Evolutionary conservation across 148 eudicot genomes (phyloP), one percentile per base, ranked within the genome.

Genomic region (Camellia lanceoleosa): DNA sequence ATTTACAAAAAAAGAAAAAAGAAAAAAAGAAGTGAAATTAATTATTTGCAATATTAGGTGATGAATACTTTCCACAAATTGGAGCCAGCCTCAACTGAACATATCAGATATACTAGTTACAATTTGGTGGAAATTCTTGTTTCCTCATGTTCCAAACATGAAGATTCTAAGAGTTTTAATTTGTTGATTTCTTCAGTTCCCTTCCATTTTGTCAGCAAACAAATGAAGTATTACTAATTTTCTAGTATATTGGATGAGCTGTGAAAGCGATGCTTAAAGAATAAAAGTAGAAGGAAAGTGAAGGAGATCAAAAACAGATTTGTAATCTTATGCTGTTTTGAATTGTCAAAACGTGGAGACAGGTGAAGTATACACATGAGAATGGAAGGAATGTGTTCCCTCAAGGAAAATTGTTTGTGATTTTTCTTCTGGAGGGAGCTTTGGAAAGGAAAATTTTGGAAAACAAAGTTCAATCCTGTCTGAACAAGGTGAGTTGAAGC

Each of bases 351-450:
- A 13, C 30, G 16, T 20, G 58, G 77, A 30, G 14, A 38, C 65
- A 74, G 77, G 77, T 23, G 77, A 55, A 23, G 77, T 74, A 14
- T 74, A 74, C 77, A 74, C 77, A 11, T 74, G 77, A 49, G 77
- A 1, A 30, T 30, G 30, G 30, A 30, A 30, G 1, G 30, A 30
- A 30, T 30, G 30, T 30, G 30, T 30, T 56, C 77, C 77, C 64
- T 74, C 77, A 23, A 64, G 44, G n/a, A 74, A 56, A 74, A n/a
- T 56, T 59, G 7, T 56, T 49, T 19, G 14, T 5, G 65, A 74
- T 58, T 41, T 74, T 4, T 18, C 20, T 59, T 19, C 19, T 74
- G 65, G 77, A 30, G 65, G 77, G 58, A 74, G 65, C 65, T 56
- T 42, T 23, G 63, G 3, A 58, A 30, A 74, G 46, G 77, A 74